phyloP scores from a whole-genome alignment of 108 stramenopile genomes.

The Nannochloropsis gaditana region DNA sequence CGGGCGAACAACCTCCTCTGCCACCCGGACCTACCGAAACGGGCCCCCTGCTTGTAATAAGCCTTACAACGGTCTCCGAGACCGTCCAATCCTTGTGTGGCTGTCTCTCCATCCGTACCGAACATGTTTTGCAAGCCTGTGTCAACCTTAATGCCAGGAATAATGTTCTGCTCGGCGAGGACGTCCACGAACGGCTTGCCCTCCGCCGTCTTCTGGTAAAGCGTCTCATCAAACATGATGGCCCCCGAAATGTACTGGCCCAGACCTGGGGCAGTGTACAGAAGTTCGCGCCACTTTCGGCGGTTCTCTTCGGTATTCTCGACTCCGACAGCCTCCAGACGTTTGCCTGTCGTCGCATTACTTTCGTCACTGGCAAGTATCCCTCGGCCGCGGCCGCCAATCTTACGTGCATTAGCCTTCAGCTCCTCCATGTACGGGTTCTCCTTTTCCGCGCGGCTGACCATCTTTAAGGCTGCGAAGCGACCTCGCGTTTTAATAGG shows the following conservation, averaged over 20 bases:
- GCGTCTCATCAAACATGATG: conserved; percentile 77
- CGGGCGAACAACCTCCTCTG: background rate
- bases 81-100: conserved; percentile 74
- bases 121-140: conserved; percentile 55
- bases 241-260: conserved; percentile 68
- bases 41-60: conserved; percentile 68
- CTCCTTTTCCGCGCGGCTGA: conserved; percentile 26
- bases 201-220: conserved; percentile 60
- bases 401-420: conserved; percentile 31
- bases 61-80: conserved; percentile 63
- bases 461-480: background rate
- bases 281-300: conserved; percentile 68
- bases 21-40: conserved; percentile 59
- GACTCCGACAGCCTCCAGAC: conserved; percentile 68
- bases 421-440: conserved; percentile 31
- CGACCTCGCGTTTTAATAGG: background rate
- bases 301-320: conserved; percentile 73
- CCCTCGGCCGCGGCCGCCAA: conserved; percentile 50
- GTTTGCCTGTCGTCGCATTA: conserved; percentile 49
- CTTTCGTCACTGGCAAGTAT: conserved; percentile 51
- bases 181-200: conserved; percentile 69
- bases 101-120: conserved; percentile 70
- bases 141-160: conserved; percentile 80
- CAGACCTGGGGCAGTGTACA: conserved; percentile 65
- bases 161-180: conserved; percentile 62